These are phyloP conservation scores for Pichia californica DNA, from an alignment of 805 yeast genomes.

Conservation along the genomic window DNA sequence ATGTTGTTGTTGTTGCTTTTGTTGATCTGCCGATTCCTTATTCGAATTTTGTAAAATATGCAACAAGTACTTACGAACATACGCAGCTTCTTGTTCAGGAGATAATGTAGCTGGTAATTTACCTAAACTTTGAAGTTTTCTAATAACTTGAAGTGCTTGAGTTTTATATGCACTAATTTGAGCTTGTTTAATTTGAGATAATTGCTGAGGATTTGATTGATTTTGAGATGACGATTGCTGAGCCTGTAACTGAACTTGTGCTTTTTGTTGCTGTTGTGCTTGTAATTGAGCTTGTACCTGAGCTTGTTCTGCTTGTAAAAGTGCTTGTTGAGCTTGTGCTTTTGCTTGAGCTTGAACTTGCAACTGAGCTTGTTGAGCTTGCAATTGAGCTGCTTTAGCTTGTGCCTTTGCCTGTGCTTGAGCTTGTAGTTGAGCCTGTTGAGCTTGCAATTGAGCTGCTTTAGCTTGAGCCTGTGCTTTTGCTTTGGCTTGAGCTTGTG, in stretches of 20 bases:
- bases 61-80: slow-evolving; percentile 28
- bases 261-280: too few relatives aligned
- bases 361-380: slow-evolving; percentile 8
- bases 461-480: not conserved
- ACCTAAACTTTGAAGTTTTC: slow-evolving; percentile 29
- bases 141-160: slow-evolving; percentile 31
- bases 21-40: slow-evolving; percentile 9
- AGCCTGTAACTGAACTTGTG: not conserved
- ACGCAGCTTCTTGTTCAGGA: slow-evolving; percentile 30
- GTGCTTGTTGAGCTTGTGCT: slow-evolving; percentile 9
- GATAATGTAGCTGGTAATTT: slow-evolving; percentile 27
- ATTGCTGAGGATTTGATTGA: not conserved
- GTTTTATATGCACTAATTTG: slow-evolving; percentile 25
- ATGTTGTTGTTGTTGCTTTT: slow-evolving; percentile 17
- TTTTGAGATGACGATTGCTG: too few relatives aligned
- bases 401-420: slow-evolving; percentile 1
- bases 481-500: slow-evolving; percentile 22
- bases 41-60: slow-evolving; percentile 23
- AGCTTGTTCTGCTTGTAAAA: not conserved
- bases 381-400: slow-evolving; percentile 10
- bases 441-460: too few relatives aligned
- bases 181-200: slow-evolving; percentile 10
- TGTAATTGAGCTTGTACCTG: not conserved
- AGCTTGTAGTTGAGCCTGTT: too few relatives aligned
- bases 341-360: slow-evolving; percentile 6